These are phyloP conservation scores for Hypoxylon crocopeplum DNA, from an alignment of 495 filamentous ascomycete species.

Conservation along the genomic window DNA sequence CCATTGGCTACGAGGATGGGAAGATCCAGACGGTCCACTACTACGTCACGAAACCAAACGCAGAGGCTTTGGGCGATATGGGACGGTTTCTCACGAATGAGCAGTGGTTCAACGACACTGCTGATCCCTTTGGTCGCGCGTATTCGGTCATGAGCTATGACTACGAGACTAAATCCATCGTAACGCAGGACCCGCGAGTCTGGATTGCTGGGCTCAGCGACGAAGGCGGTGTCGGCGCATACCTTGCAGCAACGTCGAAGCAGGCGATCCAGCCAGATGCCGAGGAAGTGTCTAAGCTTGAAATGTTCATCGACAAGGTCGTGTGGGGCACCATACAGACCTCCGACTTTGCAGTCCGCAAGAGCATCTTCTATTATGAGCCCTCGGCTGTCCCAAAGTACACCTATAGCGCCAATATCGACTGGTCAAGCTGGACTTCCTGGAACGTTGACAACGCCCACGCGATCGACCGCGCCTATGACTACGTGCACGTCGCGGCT, in stretches of 20 bases:
- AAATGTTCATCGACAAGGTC: conserved; percentile 52
- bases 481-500: conserved; percentile 60
- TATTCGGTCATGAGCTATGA: conserved; percentile 60
- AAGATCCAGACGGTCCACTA: conserved; percentile 57
- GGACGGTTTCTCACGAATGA: conserved; percentile 49
- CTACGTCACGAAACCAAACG: conserved; percentile 51
- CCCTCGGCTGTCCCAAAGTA: conserved; percentile 46
- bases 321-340: conserved; percentile 53
- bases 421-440: conserved; percentile 50
- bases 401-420: conserved; percentile 42
- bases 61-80: conserved; percentile 44
- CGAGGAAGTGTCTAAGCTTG: conserved; percentile 53
- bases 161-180: conserved; percentile 43
- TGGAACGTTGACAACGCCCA: conserved; percentile 54
- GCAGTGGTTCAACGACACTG: conserved; percentile 52
- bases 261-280: conserved; percentile 52
- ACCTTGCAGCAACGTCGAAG: conserved; percentile 55
- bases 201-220: conserved; percentile 62
- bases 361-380: conserved; percentile 61
- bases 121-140: conserved; percentile 56
- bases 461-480: conserved; percentile 54
- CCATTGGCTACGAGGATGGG: conserved; percentile 49
- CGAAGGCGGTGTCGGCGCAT: conserved; percentile 58
- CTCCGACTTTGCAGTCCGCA: conserved; percentile 49
- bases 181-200: conserved; percentile 56